phyloP scores from a whole-genome alignment of 2,329 filamentous ascomycete genomes.

The Conoideocrella luteorostrata region DNA sequence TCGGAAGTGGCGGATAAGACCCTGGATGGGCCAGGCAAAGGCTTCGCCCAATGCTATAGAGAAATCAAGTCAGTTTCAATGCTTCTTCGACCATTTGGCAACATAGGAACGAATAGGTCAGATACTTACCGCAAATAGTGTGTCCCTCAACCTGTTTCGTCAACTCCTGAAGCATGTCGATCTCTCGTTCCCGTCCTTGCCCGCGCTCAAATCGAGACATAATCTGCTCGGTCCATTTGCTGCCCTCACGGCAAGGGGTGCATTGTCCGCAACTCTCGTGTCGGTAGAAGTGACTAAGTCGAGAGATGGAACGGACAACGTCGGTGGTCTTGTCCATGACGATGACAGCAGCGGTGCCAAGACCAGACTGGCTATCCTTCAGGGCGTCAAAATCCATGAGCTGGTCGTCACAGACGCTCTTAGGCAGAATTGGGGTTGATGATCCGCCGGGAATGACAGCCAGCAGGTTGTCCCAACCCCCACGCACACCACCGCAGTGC shows the following conservation, averaged over 20 bases:
- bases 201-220: slow-evolving; percentile 95
- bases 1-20: slow-evolving; percentile 95
- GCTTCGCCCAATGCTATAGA: slow-evolving; percentile 82
- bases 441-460: slow-evolving; percentile 95
- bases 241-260: slow-evolving; percentile 97
- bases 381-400: slow-evolving; percentile 98
- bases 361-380: slow-evolving; percentile 95
- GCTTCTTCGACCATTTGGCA: neutral
- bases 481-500: slow-evolving; percentile 93
- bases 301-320: slow-evolving; percentile 86
- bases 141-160: slow-evolving; percentile 99
- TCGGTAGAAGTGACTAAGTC: slow-evolving; percentile 94
- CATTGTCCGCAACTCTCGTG: slow-evolving; percentile 98
- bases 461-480: slow-evolving; percentile 95
- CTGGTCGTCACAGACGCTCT: slow-evolving; percentile 84
- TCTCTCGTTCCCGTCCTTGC: slow-evolving; percentile 81
- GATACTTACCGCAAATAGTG: slow-evolving; percentile 81
- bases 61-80: neutral
- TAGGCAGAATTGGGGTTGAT: slow-evolving; percentile 92
- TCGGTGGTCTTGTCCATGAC: slow-evolving; percentile 99
- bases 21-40: slow-evolving; percentile 97
- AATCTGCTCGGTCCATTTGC: slow-evolving; percentile 98
- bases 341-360: slow-evolving; percentile 94
- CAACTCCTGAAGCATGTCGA: slow-evolving; percentile 98
- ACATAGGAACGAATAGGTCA: no score